Base-by-base conservation (phyloP, 2,329 filamentous ascomycete species). In the Fusarium sp. region DNA sequence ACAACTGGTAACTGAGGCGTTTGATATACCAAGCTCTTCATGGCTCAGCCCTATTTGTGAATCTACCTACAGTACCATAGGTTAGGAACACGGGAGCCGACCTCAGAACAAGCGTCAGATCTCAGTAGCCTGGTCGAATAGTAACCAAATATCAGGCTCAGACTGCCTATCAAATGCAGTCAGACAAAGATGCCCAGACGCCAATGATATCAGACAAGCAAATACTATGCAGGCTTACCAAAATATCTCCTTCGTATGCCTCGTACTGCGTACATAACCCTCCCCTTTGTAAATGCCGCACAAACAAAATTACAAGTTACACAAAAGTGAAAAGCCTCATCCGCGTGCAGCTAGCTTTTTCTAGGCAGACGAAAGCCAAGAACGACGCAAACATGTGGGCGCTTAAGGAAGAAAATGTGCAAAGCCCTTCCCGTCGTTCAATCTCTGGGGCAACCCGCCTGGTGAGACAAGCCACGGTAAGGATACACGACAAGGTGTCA, bases 361-460 rank as follows among this genome's bases (percentile, higher is more conserved):
- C 37, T 45, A 11, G 58, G 58, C 39, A 45, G 27, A 60, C 25
- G 57, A 45, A 54, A 41, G 58, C 58, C 58, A 60, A 60, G 37
- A 34, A 20, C 2, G 27, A 54, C 27, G 48, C 10, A 54, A 54
- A n/a, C 54, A 57, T 7, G 18, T 34, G 32, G 50, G 50, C 30
- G 30, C 50, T 48, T 48, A 10, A 7, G 34, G 20, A n/a, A 35
- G 25, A 18, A 50, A 52, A 32, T 10, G 48, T 32, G 48, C 18
- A 32, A 35, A 57, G 54, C 54, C 32, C 30, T 56, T 56, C 52
- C 52, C 54, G 54, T 27, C 20, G 23, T 57, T 37, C 6, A 5
- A 37, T 57, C 32, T 39, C 54, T 57, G 20, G 20, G 34, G 34
- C 20, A 57, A 57, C 54, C 14, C 27, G 18, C 43, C 23, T 57